phyloP scores from a whole-genome alignment of 78 protist species.

The Dictyostelium brefeldianum region DNA sequence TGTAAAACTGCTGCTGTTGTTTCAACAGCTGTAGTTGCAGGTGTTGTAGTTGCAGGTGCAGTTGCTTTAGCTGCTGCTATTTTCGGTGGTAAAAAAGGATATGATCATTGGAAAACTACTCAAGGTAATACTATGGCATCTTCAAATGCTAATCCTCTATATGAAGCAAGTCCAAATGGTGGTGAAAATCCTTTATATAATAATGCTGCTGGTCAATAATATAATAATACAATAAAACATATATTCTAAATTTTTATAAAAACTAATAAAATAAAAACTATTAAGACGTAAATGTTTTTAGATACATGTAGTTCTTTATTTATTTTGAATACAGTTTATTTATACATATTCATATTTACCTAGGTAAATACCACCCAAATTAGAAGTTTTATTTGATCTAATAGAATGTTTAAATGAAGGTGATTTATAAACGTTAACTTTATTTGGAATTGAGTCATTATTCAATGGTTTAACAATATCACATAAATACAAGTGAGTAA shows the following conservation, averaged over 20 bases:
- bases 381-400: too few relatives aligned
- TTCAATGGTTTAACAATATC: too few relatives aligned
- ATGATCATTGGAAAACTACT: conserved; percentile 3
- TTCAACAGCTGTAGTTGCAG: conserved; percentile 38
- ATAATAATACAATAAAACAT: not conserved
- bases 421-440: too few relatives aligned
- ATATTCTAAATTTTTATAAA: not conserved
- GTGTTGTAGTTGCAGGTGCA: conserved; percentile 33
- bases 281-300: too few relatives aligned
- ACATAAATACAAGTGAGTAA: too few relatives aligned
- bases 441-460: too few relatives aligned
- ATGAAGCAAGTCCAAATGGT: conserved; percentile 26
- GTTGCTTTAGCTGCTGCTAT: conserved; percentile 25
- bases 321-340: too few relatives aligned
- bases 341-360: too few relatives aligned
- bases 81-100: conserved; percentile 35
- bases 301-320: too few relatives aligned
- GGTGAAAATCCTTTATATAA: conserved; percentile 34
- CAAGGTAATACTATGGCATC: conserved; percentile 44
- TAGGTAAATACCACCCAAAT: too few relatives aligned
- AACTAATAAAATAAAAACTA: not conserved
- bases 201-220: not conserved
- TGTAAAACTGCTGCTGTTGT: conserved; percentile 21
- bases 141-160: conserved; percentile 55
- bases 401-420: too few relatives aligned